These are phyloP conservation scores for Stachybotrys echinatus DNA, from an alignment of 2,329 filamentous ascomycete species.

Conservation along the genomic window DNA sequence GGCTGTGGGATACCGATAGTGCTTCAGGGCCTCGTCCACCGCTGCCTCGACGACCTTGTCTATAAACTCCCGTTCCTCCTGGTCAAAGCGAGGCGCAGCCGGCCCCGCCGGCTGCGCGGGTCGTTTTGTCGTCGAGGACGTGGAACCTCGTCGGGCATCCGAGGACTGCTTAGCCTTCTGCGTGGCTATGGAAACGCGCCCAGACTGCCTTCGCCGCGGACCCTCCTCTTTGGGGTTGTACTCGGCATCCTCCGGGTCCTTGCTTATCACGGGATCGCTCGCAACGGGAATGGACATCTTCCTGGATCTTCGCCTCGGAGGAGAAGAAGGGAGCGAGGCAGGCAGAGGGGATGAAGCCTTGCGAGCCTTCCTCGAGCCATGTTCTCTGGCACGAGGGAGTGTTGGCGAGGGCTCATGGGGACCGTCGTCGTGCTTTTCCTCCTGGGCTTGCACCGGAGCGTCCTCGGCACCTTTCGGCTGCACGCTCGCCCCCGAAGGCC, in stretches of 20 bases:
- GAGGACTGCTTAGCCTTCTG: conserved; percentile 20
- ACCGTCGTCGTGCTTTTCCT: not conserved
- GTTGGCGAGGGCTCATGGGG: not conserved
- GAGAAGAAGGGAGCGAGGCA: conserved; percentile 9
- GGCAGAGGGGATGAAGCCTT: conserved; percentile 14
- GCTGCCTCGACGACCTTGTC: conserved; percentile 51
- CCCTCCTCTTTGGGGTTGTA: conserved; percentile 33
- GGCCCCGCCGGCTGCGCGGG: conserved; percentile 6
- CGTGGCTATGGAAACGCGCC: conserved; percentile 23
- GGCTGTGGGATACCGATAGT: conserved; percentile 55
- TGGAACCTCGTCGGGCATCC: conserved; percentile 13
- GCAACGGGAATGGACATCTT: conserved; percentile 13
- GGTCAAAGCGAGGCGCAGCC: conserved; percentile 11
- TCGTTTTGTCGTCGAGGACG: conserved; percentile 12
- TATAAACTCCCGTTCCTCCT: conserved; percentile 36
- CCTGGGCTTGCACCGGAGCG: conserved; percentile 11
- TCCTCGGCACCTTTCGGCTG: conserved; percentile 18
- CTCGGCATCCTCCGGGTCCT: conserved; percentile 34
- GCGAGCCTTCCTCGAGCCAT: not conserved
- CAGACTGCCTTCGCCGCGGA: conserved; percentile 25
- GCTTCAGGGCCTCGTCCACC: conserved; percentile 52
- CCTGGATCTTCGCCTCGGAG: conserved; percentile 10
- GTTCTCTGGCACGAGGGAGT: not conserved
- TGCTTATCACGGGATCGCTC: conserved; percentile 5
- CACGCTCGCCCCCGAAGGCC: conserved; percentile 26